These are phyloP conservation scores for Backusella tuberculispora DNA, from an alignment of 192 early-diverging fungal genomes.

Conservation along the genomic window DNA sequence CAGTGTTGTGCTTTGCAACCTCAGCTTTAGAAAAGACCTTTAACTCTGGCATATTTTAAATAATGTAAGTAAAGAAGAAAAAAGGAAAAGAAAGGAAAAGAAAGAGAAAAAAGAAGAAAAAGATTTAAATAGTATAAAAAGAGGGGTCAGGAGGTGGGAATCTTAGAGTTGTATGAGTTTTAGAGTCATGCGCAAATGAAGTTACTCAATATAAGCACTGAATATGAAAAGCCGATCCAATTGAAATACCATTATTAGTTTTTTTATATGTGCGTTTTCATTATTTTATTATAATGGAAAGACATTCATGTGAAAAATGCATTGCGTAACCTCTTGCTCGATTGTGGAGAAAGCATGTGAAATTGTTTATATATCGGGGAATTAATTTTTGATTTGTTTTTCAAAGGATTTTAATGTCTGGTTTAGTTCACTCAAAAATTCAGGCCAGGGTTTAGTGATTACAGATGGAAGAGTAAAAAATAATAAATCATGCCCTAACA, in stretches of 20 bases:
- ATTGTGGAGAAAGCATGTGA: slow-evolving; percentile 27
- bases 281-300: not conserved
- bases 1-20: slow-evolving; percentile 40
- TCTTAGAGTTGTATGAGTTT: not conserved
- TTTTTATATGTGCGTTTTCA: not conserved
- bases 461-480: slow-evolving; percentile 1
- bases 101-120: slow-evolving; percentile 1
- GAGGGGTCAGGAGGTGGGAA: slow-evolving; percentile 6
- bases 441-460: not conserved
- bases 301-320: slow-evolving; percentile 16
- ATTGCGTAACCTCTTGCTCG: not conserved
- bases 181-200: not conserved
- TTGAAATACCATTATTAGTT: not conserved
- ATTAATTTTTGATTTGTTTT: not conserved
- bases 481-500: slow-evolving; percentile 17
- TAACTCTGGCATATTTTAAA: slow-evolving; percentile 26
- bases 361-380: slow-evolving; percentile 1
- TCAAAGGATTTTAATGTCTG: not conserved
- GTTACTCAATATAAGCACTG: not conserved
- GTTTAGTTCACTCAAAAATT: not conserved
- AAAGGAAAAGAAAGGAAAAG: not conserved
- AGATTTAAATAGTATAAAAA: not conserved
- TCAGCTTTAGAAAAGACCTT: slow-evolving; percentile 40
- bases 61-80: slow-evolving; percentile 1
- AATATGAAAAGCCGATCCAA: slow-evolving; percentile 7